These are phyloP conservation scores for Candida xiaguanensis DNA, from an alignment of 805 yeast genomes.

Conservation along the genomic window DNA sequence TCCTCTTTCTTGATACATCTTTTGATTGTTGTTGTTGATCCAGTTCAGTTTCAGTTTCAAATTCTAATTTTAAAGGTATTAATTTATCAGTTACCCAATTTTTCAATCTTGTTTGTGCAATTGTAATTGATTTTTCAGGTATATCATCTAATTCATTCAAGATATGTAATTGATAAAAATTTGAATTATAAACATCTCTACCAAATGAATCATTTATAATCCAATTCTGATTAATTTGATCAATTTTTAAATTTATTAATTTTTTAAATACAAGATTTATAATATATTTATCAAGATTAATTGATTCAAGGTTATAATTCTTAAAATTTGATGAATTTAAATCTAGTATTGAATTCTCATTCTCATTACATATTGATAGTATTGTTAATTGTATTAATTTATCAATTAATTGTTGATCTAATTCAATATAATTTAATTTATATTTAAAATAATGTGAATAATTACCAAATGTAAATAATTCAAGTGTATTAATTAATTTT, in stretches of 20 bases:
- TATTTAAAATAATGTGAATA: slow-evolving; percentile 21
- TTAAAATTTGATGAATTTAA: not conserved
- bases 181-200: slow-evolving; percentile 28
- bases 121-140: slow-evolving; percentile 14
- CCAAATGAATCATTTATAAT: slow-evolving; percentile 13
- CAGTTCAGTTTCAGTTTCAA: not conserved
- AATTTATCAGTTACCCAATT: slow-evolving; percentile 21
- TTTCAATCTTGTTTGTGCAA: slow-evolving; percentile 16
- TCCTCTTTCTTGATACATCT: slow-evolving; percentile 6
- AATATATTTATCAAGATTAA: slow-evolving; percentile 17
- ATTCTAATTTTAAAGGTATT: slow-evolving; percentile 8
- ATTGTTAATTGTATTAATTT: slow-evolving; percentile 29
- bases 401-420: slow-evolving; percentile 8
- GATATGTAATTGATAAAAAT: slow-evolving; percentile 18
- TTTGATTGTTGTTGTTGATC: not conserved
- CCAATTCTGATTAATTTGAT: slow-evolving; percentile 18
- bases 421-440: slow-evolving; percentile 14
- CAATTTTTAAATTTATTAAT: slow-evolving; percentile 23
- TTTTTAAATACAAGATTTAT: slow-evolving; percentile 24
- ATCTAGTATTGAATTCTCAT: slow-evolving; percentile 1
- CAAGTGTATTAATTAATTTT: slow-evolving; percentile 23
- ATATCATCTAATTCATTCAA: slow-evolving; percentile 22
- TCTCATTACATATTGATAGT: slow-evolving; percentile 18
- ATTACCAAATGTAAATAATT: slow-evolving; percentile 38
- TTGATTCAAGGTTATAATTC: slow-evolving; percentile 1